Conservation (phyloP, 108 stramenopile species). For the Nitzschia sp. region DNA sequence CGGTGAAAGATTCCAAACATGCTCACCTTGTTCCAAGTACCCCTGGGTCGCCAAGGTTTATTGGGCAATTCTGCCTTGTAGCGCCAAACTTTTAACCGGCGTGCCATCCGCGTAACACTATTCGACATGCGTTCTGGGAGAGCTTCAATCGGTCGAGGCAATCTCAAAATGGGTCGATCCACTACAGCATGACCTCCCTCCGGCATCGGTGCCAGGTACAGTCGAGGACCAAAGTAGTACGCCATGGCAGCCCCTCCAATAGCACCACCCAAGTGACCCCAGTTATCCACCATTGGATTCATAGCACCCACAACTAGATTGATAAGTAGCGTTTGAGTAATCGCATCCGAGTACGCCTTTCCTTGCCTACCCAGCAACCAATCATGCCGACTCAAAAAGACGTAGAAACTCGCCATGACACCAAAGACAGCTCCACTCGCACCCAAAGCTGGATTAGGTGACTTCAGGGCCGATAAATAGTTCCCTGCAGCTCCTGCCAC, state of each 20-base stretch:
- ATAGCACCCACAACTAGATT: conserved; percentile 49
- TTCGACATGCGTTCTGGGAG: conserved; percentile 41
- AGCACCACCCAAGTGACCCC: conserved; percentile 76
- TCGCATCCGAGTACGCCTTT: conserved; percentile 22
- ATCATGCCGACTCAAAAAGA: conserved; percentile 70
- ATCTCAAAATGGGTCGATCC: conserved; percentile 54
- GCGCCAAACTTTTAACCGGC: conserved; percentile 36
- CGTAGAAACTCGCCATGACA: conserved; percentile 72
- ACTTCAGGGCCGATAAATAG: conserved; percentile 50
- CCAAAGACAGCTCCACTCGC: conserved; percentile 87
- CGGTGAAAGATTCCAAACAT: too few relatives aligned
- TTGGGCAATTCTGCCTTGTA: conserved; percentile 29
- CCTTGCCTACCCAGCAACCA: conserved; percentile 54
- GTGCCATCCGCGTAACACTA: conserved; percentile 18
- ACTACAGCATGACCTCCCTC: conserved; percentile 43
- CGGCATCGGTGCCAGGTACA: conserved; percentile 62
- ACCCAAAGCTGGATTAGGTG: conserved; percentile 83
- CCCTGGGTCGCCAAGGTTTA: conserved; percentile 45
- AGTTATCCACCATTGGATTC: conserved; percentile 72
- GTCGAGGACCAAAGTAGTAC: conserved; percentile 71
- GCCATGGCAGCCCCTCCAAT: conserved; percentile 79
- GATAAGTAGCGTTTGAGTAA: conserved; percentile 42
- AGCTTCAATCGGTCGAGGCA: conserved; percentile 46
- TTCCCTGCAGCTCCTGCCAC: conserved; percentile 76
- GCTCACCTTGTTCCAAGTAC: conserved; percentile 3